These are phyloP conservation scores for Linanthus parryae DNA, from an alignment of 148 eudicot genomes.

Conservation along the genomic window DNA sequence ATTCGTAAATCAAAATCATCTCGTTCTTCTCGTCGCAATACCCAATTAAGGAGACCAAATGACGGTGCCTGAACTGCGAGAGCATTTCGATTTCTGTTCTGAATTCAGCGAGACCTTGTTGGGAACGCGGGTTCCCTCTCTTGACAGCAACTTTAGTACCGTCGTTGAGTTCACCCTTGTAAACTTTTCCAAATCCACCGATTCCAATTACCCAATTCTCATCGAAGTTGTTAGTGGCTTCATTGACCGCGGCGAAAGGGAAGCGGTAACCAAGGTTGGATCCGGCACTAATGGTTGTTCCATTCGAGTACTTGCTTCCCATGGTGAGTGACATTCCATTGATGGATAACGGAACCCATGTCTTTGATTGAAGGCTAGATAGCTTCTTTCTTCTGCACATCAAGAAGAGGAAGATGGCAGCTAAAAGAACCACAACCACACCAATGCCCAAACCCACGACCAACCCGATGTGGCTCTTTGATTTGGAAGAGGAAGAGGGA, in stretches of 20 bases:
- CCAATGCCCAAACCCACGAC: slow-evolving; percentile 30
- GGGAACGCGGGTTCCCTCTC: slow-evolving; percentile 31
- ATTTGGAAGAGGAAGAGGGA: slow-evolving; percentile 3
- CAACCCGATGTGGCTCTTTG: slow-evolving; percentile 29
- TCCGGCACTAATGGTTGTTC: slow-evolving; percentile 33
- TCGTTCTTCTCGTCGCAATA: slow-evolving; percentile 39
- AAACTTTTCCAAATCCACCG: slow-evolving; percentile 65
- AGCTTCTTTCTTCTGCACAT: slow-evolving; percentile 24
- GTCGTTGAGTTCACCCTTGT: slow-evolving; percentile 31
- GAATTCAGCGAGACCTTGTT: slow-evolving; percentile 37
- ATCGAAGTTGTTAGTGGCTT: slow-evolving; percentile 52
- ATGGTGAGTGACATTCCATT: slow-evolving; percentile 29
- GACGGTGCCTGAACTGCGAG: slow-evolving; percentile 33
- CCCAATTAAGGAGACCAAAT: slow-evolving; percentile 38
- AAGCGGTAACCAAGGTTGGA: slow-evolving; percentile 38
- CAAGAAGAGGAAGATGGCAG: slow-evolving; percentile 20
- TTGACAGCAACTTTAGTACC: slow-evolving; percentile 34
- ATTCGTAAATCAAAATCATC: slow-evolving; percentile 39
- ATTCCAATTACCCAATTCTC: slow-evolving; percentile 47
- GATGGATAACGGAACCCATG: slow-evolving; percentile 44
- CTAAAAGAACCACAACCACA: slow-evolving; percentile 20
- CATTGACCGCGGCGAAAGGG: slow-evolving; percentile 43
- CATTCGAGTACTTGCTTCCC: slow-evolving; percentile 44
- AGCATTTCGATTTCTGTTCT: slow-evolving; percentile 34
- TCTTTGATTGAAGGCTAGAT: slow-evolving; percentile 27